Percentiles rank a stretch among this genome's conserved stretches.
phyloP scores from a whole-genome alignment of 1,284 basidiomycete species.

The Marasmius fiardii region DNA sequence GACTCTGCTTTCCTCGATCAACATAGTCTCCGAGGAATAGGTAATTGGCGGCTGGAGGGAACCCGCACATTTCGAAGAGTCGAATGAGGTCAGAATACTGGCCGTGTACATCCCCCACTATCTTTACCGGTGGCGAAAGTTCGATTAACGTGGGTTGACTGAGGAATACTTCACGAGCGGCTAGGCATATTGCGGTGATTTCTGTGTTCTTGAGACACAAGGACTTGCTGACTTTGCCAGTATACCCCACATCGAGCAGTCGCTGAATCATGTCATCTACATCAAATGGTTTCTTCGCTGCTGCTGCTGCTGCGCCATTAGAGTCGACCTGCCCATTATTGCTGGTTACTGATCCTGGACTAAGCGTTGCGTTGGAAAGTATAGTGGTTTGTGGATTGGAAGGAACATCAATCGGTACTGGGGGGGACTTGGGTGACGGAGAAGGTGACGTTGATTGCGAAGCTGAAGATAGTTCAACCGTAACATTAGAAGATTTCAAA shows the following conservation, averaged over 20 bases:
- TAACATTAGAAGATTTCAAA: constrained; percentile 23
- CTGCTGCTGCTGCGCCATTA: constrained; percentile 36
- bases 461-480: constrained; percentile 25
- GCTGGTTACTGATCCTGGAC: constrained; percentile 44
- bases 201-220: constrained; percentile 96
- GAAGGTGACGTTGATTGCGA: constrained; percentile 21
- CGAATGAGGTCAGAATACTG: constrained; percentile 98
- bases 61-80: constrained; percentile 99
- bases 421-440: constrained; percentile 40
- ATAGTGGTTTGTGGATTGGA: constrained; percentile 57
- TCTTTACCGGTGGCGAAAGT: constrained; percentile 97
- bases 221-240: constrained; percentile 96
- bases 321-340: constrained; percentile 44
- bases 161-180: constrained; percentile 97
- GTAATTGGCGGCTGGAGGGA: constrained; percentile 96
- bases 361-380: constrained; percentile 55
- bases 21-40: constrained; percentile 99
- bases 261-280: constrained; percentile 99
- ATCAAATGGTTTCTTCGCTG: constrained; percentile 71
- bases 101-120: constrained; percentile 98
- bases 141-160: constrained; percentile 97
- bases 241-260: constrained; percentile 95
- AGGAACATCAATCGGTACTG: constrained; percentile 72
- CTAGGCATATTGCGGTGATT: constrained; percentile 92
- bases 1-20: constrained; percentile 96